Evolutionary conservation across 2,329 filamentous ascomycete species (phyloP).

Genomic region (Daldinia sp.): DNA sequence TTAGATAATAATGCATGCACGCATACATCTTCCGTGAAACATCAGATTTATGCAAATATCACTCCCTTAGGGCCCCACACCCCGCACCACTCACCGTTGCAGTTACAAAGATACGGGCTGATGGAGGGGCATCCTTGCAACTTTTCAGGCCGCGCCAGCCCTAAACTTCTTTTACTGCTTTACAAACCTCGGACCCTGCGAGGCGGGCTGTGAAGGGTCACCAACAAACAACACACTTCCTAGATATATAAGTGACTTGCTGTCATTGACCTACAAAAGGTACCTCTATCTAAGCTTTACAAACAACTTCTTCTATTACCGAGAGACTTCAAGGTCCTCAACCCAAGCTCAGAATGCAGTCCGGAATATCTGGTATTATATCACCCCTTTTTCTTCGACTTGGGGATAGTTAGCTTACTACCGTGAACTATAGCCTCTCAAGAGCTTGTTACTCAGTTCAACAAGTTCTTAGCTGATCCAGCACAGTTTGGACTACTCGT

Average conservation of each 20-base stretch:
- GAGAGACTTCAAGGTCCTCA: not conserved
- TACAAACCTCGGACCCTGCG: slow-evolving; percentile 3
- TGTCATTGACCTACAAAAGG: not conserved
- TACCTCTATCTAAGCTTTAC: not conserved
- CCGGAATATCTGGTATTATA: slow-evolving; percentile 76
- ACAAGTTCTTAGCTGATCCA: slow-evolving; percentile 71
- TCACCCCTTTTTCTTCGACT: not conserved
- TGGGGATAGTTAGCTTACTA: slow-evolving; percentile 8
- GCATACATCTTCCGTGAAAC: not conserved
- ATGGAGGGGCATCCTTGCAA: slow-evolving; percentile 34
- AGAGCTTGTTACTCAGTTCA: slow-evolving; percentile 82
- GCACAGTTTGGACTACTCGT: slow-evolving; percentile 77
- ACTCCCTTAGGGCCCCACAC: slow-evolving; percentile 25
- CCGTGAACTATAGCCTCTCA: slow-evolving; percentile 69
- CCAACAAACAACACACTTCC: not conserved
- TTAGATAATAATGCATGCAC: not conserved
- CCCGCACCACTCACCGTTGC: slow-evolving; percentile 16
- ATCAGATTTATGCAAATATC: not conserved
- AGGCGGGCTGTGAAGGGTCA: not conserved
- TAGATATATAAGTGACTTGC: not conserved
- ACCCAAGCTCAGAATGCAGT: slow-evolving; percentile 73
- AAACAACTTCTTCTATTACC: not conserved
- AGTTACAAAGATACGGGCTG: not conserved
- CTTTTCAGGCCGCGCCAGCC: slow-evolving; percentile 4
- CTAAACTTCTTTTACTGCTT: not conserved